Conservation (phyloP, 305 asterid species). For the Solanum chacoense region DNA sequence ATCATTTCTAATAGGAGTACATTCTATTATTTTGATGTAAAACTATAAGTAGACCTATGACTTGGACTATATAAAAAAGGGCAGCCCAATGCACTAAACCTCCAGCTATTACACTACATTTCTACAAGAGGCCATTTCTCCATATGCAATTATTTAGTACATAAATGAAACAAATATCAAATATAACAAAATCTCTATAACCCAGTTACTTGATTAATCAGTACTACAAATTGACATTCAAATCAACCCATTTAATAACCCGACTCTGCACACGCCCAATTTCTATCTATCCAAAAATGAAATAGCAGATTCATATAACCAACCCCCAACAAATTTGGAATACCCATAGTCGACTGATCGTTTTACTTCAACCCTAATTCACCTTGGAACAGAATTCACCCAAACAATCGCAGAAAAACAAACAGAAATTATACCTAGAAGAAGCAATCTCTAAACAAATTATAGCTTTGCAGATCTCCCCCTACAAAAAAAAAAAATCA, state of each 20-base stretch:
- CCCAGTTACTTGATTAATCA: neutral
- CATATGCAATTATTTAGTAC: neutral
- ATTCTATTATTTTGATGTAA: neutral
- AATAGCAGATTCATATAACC: neutral
- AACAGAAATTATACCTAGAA: constrained; percentile 32
- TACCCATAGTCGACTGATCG: neutral
- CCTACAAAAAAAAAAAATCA: constrained; percentile 27
- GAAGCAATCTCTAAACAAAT: constrained; percentile 89
- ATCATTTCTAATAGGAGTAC: neutral
- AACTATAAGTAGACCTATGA: neutral
- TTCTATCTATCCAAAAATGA: neutral
- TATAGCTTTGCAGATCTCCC: constrained; percentile 90
- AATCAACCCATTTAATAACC: neutral
- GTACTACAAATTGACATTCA: neutral
- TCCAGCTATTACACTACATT: neutral
- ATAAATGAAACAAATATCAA: neutral
- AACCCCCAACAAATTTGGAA: neutral
- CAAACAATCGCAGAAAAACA: neutral
- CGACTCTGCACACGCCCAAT: accelerated
- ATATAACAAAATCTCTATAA: neutral
- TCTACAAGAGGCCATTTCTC: neutral
- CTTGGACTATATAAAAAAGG: neutral
- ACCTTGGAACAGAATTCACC: neutral
- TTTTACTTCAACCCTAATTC: neutral
- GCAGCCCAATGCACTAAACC: too few species aligned